Evolutionary conservation across 106 monocot species (phyloP).

Genomic region (Posidonia australis): DNA sequence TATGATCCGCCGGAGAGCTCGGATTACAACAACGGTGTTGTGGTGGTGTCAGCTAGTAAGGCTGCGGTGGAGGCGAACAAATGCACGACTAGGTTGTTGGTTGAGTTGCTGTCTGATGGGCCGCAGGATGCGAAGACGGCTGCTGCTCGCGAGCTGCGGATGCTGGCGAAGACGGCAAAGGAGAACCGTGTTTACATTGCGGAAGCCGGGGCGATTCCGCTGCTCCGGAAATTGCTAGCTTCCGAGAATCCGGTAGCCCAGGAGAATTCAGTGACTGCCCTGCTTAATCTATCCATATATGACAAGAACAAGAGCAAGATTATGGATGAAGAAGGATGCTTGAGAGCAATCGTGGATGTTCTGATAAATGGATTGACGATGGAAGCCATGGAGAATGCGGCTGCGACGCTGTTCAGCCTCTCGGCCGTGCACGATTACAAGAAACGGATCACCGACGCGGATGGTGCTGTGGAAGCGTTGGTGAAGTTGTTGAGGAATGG

Average conservation of each 20-base stretch:
- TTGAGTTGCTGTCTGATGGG: constrained; percentile 21
- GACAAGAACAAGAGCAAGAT: constrained; percentile 41
- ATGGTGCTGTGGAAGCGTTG: constrained; percentile 38
- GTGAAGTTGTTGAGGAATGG: constrained; percentile 37
- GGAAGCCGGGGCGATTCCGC: constrained; percentile 44
- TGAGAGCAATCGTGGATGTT: constrained; percentile 48
- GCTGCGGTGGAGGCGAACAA: constrained; percentile 34
- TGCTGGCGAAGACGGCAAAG: constrained; percentile 40
- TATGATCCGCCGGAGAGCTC: constrained; percentile 15
- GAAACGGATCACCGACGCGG: constrained; percentile 39
- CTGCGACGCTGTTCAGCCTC: constrained; percentile 66
- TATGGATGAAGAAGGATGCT: constrained; percentile 47
- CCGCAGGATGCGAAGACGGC: constrained; percentile 18
- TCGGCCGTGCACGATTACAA: constrained; percentile 67
- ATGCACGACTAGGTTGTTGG: constrained; percentile 25
- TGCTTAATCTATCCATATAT: constrained; percentile 43
- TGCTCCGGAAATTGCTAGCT: constrained; percentile 24
- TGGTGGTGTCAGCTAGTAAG: constrained; percentile 2
- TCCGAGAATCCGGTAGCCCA: constrained; percentile 22
- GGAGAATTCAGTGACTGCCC: constrained; percentile 49
- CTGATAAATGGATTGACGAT: constrained; percentile 35
- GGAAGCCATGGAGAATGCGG: constrained; percentile 69
- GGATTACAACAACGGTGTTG: background rate
- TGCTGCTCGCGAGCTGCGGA: constrained; percentile 33
- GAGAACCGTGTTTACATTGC: constrained; percentile 44